A percentile compares a stretch with the other conserved stretches of the same genome.
Evolutionary conservation across 1,139 yeast species (phyloP).

Genomic region (Martiniozyma asiatica): DNA sequence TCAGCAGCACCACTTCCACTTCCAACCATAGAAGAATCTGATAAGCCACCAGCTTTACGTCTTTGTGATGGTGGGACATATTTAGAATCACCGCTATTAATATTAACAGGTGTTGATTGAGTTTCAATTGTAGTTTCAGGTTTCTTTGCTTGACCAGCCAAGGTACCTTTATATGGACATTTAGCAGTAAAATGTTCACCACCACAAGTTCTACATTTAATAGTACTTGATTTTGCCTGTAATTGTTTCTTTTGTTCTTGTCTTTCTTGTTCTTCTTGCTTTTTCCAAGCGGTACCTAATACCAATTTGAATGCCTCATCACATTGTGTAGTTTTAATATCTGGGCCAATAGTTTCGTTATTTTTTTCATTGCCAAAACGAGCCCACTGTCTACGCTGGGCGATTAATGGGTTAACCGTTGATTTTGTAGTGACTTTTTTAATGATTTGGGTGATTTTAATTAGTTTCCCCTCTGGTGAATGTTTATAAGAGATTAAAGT

Average conservation of each 20-base stretch:
- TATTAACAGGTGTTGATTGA: slow-evolving; percentile 17
- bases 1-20: slow-evolving; percentile 21
- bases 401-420: slow-evolving; percentile 67
- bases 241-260: slow-evolving; percentile 46
- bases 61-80: slow-evolving; percentile 80
- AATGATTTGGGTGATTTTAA: slow-evolving; percentile 77
- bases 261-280: slow-evolving; percentile 47
- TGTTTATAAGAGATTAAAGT: slow-evolving; percentile 71
- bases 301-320: slow-evolving; percentile 64
- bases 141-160: slow-evolving; percentile 41
- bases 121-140: slow-evolving; percentile 28
- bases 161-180: slow-evolving; percentile 92
- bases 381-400: slow-evolving; percentile 59
- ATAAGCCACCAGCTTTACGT: slow-evolving; percentile 34
- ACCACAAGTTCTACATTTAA: slow-evolving; percentile 78
- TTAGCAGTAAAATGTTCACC: slow-evolving; percentile 90
- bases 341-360: slow-evolving; percentile 68
- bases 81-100: slow-evolving; percentile 23
- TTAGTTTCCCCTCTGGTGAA: slow-evolving; percentile 73
- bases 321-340: slow-evolving; percentile 74
- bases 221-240: slow-evolving; percentile 33
- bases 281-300: slow-evolving; percentile 61
- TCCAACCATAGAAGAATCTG: too few relatives aligned
- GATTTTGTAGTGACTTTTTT: slow-evolving; percentile 69
- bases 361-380: slow-evolving; percentile 79